Percentiles rank a stretch among this genome's conserved stretches.
Conservation (phyloP, 78 protist species). For the Paulinella micropora region DNA sequence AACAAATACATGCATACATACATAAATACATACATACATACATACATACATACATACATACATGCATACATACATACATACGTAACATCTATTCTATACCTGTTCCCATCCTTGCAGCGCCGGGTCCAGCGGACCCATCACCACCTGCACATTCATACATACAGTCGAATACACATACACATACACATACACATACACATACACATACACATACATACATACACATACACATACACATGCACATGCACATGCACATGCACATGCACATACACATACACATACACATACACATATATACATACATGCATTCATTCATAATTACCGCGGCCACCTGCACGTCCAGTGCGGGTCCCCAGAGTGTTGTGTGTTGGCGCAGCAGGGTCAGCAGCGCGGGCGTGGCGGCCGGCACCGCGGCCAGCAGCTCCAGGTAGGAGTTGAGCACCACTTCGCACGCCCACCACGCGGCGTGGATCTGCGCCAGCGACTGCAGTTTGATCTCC, state of each 20-base stretch:
- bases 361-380: too few species aligned
- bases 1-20: not conserved
- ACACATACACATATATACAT: too few species aligned
- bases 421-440: too few species aligned
- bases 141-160: not conserved
- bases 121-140: not conserved
- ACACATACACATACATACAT: not conserved
- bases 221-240: not conserved
- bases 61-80: not conserved
- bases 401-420: too few species aligned
- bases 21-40: not conserved
- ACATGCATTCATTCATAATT: too few species aligned
- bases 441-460: too few species aligned
- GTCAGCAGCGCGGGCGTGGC: too few species aligned
- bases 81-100: not conserved
- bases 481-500: too few species aligned
- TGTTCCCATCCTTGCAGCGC: not conserved
- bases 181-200: not conserved
- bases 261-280: too few species aligned
- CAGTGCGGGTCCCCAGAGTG: too few species aligned
- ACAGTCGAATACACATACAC: not conserved
- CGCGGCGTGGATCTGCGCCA: too few species aligned
- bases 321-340: too few species aligned
- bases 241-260: not conserved
- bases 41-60: not conserved